These are phyloP conservation scores for Paecilomyces niveus DNA, from an alignment of 2,329 filamentous ascomycete species.

Conservation along the genomic window DNA sequence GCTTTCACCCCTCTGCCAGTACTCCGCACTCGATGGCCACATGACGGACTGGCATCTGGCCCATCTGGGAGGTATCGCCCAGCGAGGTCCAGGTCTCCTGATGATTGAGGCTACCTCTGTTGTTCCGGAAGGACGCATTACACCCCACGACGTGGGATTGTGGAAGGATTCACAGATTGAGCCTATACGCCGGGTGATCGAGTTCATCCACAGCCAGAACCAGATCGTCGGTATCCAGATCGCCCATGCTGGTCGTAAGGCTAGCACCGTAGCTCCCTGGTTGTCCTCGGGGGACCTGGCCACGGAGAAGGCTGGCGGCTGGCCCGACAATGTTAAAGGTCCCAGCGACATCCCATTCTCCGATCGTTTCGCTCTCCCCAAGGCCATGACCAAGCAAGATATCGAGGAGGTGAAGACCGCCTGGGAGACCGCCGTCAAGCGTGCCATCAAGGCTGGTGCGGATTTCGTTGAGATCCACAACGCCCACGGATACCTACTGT, in stretches of 20 bases:
- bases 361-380: slow-evolving; percentile 54
- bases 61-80: slow-evolving; percentile 71
- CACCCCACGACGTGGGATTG: slow-evolving; percentile 54
- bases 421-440: slow-evolving; percentile 52
- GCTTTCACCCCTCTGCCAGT: slow-evolving; percentile 60
- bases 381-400: slow-evolving; percentile 60
- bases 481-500: slow-evolving; percentile 72
- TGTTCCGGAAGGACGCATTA: slow-evolving; percentile 70
- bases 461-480: slow-evolving; percentile 76
- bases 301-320: slow-evolving; percentile 46
- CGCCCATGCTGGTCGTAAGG: slow-evolving; percentile 67
- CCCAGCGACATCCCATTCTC: slow-evolving; percentile 58
- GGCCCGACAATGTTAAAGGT: slow-evolving; percentile 48
- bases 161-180: slow-evolving; percentile 81
- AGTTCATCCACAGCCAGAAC: slow-evolving; percentile 73
- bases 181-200: slow-evolving; percentile 58
- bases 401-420: slow-evolving; percentile 59
- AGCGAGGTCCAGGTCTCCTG: slow-evolving; percentile 65
- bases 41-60: slow-evolving; percentile 74
- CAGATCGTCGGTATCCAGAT: slow-evolving; percentile 75
- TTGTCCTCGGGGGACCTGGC: slow-evolving; percentile 30
- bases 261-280: slow-evolving; percentile 50
- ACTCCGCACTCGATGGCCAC: slow-evolving; percentile 62
- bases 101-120: slow-evolving; percentile 76
- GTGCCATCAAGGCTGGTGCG: slow-evolving; percentile 62